phyloP scores from a whole-genome alignment of 441 rosid species.

The Arabidopsis hybrid region DNA sequence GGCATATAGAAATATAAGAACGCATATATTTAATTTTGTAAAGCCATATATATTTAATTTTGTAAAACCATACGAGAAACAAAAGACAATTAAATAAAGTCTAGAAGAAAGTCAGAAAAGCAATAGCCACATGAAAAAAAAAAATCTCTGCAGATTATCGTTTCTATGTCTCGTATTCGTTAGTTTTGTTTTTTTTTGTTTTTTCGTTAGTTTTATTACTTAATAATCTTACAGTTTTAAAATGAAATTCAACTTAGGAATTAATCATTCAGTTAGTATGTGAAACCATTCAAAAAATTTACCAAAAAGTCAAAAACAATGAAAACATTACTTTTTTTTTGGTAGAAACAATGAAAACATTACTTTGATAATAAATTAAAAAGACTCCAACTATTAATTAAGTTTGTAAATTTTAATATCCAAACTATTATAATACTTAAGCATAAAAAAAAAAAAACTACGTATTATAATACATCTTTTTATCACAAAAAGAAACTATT shows the following conservation, averaged over 20 bases:
- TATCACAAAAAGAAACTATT: too few relatives aligned
- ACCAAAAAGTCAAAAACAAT: background rate
- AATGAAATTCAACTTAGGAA: background rate
- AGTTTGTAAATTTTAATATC: too few relatives aligned
- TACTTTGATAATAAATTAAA: too few relatives aligned
- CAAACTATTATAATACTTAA: too few relatives aligned
- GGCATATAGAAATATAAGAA: slow-evolving; percentile 43
- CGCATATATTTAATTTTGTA: background rate
- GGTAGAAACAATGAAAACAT: too few relatives aligned
- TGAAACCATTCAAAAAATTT: background rate
- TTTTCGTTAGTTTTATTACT: background rate
- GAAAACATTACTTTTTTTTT: too few relatives aligned
- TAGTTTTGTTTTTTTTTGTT: too few relatives aligned
- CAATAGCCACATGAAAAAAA: slow-evolving; percentile 28
- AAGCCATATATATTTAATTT: slow-evolving; percentile 1
- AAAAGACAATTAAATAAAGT: slow-evolving; percentile 13
- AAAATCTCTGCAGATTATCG: background rate
- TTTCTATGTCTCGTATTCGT: background rate
- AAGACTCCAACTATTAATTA: too few relatives aligned
- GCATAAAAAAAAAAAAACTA: too few relatives aligned
- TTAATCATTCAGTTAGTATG: background rate
- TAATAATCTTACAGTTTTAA: background rate
- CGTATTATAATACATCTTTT: too few relatives aligned
- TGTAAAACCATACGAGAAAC: slow-evolving; percentile 12
- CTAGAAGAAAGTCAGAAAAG: slow-evolving; percentile 15